These are phyloP conservation scores for Pachyrhizus erosus DNA, from an alignment of 306 rosid species.

Conservation along the genomic window DNA sequence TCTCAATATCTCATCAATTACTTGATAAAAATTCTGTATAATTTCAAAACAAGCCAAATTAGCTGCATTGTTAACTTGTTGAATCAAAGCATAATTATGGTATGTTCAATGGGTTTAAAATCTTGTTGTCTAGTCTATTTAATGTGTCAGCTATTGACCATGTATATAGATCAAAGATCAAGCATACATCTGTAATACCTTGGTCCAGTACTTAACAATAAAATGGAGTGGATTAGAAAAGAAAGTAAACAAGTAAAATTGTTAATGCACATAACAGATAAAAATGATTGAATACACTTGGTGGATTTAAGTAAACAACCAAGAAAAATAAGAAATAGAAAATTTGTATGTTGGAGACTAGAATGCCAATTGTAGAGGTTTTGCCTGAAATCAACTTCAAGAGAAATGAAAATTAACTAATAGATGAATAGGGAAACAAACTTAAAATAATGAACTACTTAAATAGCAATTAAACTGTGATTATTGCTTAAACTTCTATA, in stretches of 20 bases:
- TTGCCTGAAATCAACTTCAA: not conserved
- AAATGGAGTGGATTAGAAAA: not conserved
- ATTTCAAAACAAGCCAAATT: too few species aligned
- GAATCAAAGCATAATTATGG: too few species aligned
- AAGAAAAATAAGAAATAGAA: not conserved
- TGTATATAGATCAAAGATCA: too few species aligned
- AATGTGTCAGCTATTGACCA: too few species aligned
- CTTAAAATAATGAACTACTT: not conserved
- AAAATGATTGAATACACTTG: not conserved
- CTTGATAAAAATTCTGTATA: too few species aligned
- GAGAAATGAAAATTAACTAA: constrained; percentile 5
- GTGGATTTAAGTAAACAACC: not conserved
- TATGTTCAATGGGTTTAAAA: too few species aligned
- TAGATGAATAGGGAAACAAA: not conserved
- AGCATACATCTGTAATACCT: not conserved
- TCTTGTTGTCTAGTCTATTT: too few species aligned
- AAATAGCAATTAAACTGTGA: not conserved
- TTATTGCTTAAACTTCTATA: constrained; percentile 3
- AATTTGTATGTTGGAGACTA: constrained; percentile 1
- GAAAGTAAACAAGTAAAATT: not conserved
- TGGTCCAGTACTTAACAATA: not conserved
- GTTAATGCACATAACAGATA: not conserved
- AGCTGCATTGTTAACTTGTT: too few species aligned
- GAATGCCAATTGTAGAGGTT: not conserved
- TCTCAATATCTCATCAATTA: too few species aligned